Base-by-base conservation (phyloP, 306 rosid genomes). In the Nissolia schottii region DNA sequence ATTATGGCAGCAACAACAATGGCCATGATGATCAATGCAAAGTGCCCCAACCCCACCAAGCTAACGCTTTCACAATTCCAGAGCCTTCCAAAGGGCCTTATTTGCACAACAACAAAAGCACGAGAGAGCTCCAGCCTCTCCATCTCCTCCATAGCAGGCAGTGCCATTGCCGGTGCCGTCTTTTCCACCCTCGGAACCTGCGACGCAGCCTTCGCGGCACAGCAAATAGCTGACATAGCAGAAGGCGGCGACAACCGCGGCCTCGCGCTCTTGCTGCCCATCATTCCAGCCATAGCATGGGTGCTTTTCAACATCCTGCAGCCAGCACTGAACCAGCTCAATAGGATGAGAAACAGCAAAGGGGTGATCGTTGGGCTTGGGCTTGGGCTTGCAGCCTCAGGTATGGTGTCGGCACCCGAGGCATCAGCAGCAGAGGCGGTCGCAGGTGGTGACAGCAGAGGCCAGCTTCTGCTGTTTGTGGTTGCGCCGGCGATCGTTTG, bases 241-340 rank as follows among this genome's bases (percentile, higher is more conserved):
- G 97, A 82, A 15, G 96, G 96, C 0, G 96, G 96, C 0, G 98
- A 93, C 54, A 93, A 80, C 91, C 87, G 97, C 2, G 98, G 98
- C 1, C 22, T 82, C 2, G 92, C 96, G 0, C 83, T 94, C 7
- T 54, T 91, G 85, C 70, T 94, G 5, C 97, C 97, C 4, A 15
- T 91, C 20, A 34, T 87, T 35, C 97, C 96, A 3, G 96, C 97
- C 38, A 73, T 91, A n/a, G 97, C 82, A 1, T 94, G 98, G 98
- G 98, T 94, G 23, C 83, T 94, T 7, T 94, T 81, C 83, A 94
- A 94, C 88, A 94, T 94, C 59, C 73, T 89, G 34, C 98, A 91
- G 78, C 97, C 96, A 0, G 92, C 97, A 5, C 85, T 93, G 34
- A 93, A 93, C 84, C 98, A 93, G 68, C 3, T 93, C 37, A 79